Evolutionary conservation across 164 flowering plant species (phyloP), one percentile per base, ranked within the genome.

Genomic region (Tinospora cordifolia): DNA sequence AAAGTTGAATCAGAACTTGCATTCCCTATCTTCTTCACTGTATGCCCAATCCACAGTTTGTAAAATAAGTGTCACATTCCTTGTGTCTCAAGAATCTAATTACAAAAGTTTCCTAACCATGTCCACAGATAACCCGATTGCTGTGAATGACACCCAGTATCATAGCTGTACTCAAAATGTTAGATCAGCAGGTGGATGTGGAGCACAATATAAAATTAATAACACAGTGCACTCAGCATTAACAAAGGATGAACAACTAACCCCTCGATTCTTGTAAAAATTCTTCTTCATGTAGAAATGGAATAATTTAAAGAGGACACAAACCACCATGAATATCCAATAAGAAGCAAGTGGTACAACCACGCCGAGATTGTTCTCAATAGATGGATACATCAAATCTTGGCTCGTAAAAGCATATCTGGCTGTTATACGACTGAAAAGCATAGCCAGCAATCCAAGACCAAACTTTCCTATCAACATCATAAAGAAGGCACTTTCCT

Each of bases 401-500:
- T 63, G 98, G 98, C 84, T 93, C 98, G 75, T 90, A 93, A 77
- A 91, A 93, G 65, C 90, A 90, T 44, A 86, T 89, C 74, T 93
- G 98, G 77, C 92, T 90, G 79, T 90, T 93, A 71, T 81, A 88
- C 27, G 98, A 86, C 78, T 88, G 97, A 73, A 91, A 89, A 68
- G 92, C 89, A 77, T 96, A 93, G 24, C 98, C 98, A 73, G 86
- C 88, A 79, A 91, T 93, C 96, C 96, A 91, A 62, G 97, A 90
- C 98, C 98, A 93, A 3, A 74, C 80, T 73, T 88, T 90, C 77
- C 87, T 91, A 75, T 89, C 93, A 60, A 90, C 90, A 75, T 93
- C 97, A 80, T 84, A 91, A 3, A 91, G 85, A 60, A 93, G 90
- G 30, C 96, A 90, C 77, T 85, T 93, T 54, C 97, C 98, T 81